Base-by-base conservation (phyloP, 2,329 filamentous ascomycete genomes). In the Epichloe uncinata region DNA sequence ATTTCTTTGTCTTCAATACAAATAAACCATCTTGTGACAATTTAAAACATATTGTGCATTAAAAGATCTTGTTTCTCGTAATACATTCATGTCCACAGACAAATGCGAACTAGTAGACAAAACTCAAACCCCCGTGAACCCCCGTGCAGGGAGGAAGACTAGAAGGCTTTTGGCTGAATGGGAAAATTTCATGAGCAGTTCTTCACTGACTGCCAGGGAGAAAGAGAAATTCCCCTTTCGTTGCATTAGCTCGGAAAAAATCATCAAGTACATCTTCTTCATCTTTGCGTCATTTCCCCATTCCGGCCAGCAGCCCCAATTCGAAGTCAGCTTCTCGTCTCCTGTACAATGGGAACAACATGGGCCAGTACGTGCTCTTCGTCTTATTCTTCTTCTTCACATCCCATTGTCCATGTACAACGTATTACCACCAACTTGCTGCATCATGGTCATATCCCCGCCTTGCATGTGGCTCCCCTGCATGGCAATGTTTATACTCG, bases 341-440 rank as follows among this genome's bases (percentile, higher is more conserved):
- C 13, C 18, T 22, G 33, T 12, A 2, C 11, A 13, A 18, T 18
- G n/a, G 5, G 15, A 18, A 34, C 18, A 44, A 11, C 12, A 18
- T 4, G 18, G 5, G 3, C 11, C 5, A 22, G 6, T 30, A 30
- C 22, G 15, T 18, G 8, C 8, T 11, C 12, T 47, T 13, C 15
- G 11, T 13, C 5, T 16, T 13, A 22, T 18, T 18, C 11, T 38
- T 30, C 15, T 20, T 16, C 35, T 12, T 41, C 18, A 50, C 47
- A 36, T 26, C 5, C 49, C 50, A 11, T 38, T 63, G 75, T 55
- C 73, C 68, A 76, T 71, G 57, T 73, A 78, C 71, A 78, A 75
- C 38, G 68, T 64, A 50, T 77, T 73, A 40, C 66, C 64, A 44
- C 69, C 66, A 36, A 73, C 66, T 34, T 69, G 67, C 51, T 72